A percentile compares a stretch with the other conserved stretches of the same genome.
These are phyloP conservation scores for Suhomyces bribrorum DNA, from an alignment of 1,139 yeast genomes.

Conservation along the genomic window DNA sequence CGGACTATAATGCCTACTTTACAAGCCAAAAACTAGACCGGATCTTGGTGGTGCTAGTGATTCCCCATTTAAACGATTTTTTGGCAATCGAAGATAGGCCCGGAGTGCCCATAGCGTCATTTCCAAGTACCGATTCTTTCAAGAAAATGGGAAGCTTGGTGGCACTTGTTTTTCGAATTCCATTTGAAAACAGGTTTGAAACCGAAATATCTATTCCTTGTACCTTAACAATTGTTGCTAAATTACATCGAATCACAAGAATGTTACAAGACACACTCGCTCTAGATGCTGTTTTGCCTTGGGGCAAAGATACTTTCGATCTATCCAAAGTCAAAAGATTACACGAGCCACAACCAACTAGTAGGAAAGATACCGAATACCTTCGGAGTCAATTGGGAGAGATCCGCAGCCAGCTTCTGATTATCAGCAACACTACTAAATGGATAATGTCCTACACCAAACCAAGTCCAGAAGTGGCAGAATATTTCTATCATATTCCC, in stretches of 20 bases:
- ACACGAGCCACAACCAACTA: no score
- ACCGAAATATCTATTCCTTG: neutral
- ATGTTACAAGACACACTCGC: neutral
- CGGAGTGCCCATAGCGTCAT: neutral
- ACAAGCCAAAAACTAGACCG: conserved; percentile 1
- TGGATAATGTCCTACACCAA: conserved; percentile 1
- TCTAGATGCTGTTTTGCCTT: neutral
- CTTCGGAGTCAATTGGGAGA: no score
- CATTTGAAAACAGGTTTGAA: conserved; percentile 2
- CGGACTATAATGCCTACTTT: conserved; percentile 1
- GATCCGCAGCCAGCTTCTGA: no score
- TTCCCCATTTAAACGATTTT: neutral
- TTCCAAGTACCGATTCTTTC: conserved; percentile 1
- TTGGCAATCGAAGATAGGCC: neutral
- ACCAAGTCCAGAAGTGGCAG: conserved; percentile 2
- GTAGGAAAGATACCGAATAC: no score
- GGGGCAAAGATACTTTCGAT: conserved; percentile 1
- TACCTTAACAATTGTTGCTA: conserved; percentile 3
- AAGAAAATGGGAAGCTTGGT: conserved; percentile 1
- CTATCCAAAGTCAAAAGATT: neutral
- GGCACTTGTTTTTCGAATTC: conserved; percentile 4
- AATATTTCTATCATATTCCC: neutral
- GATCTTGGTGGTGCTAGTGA: conserved; percentile 1
- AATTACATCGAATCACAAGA: neutral
- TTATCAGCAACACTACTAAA: neutral